Percentiles rank a stretch among this genome's conserved stretches.
These are phyloP conservation scores for Sphenostylis stenocarpa DNA, from an alignment of 306 rosid genomes.

Conservation along the genomic window DNA sequence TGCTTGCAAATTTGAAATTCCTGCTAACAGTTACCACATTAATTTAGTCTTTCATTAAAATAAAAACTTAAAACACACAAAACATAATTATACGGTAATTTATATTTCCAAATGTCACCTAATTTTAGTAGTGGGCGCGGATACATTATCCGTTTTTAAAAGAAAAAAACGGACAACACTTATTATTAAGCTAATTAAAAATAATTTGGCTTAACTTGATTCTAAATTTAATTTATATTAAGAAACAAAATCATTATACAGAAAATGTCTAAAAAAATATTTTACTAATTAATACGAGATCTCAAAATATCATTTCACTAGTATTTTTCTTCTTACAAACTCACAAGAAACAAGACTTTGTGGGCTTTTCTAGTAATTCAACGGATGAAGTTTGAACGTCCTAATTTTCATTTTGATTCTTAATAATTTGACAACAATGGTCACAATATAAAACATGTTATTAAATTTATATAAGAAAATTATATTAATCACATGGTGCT, in stretches of 20 bases:
- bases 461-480: neutral
- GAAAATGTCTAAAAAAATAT: neutral
- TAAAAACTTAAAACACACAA: too few relatives aligned
- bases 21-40: too few relatives aligned
- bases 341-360: neutral
- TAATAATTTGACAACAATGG: neutral
- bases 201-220: neutral
- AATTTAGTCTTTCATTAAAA: too few relatives aligned
- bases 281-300: neutral
- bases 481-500: neutral
- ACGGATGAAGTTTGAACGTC: neutral
- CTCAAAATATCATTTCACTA: neutral
- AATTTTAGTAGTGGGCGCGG: too few relatives aligned
- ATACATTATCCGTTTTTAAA: too few relatives aligned
- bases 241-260: neutral
- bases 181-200: too few relatives aligned
- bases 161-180: too few relatives aligned
- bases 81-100: too few relatives aligned
- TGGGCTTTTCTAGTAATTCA: neutral
- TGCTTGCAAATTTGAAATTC: too few relatives aligned
- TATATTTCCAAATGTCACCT: too few relatives aligned
- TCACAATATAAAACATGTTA: neutral
- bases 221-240: neutral
- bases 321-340: neutral
- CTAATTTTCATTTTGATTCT: neutral